Evolutionary conservation across 83 land plant genomes (phyloP).

Genomic region (Diphasiastrum complanatum): DNA sequence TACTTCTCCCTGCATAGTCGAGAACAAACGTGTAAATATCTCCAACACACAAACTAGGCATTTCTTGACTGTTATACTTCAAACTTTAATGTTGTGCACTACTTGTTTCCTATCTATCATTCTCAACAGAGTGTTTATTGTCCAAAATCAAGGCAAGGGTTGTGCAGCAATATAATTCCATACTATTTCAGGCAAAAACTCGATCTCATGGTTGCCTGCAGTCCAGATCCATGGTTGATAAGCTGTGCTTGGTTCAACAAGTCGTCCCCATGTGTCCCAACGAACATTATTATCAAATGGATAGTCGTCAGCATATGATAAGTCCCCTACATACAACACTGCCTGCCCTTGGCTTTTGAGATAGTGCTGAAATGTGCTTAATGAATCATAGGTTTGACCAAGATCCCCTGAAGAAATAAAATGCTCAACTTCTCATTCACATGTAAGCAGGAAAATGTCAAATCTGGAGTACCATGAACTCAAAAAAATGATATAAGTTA

Average conservation of each 20-base stretch:
- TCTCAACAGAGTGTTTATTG: background rate
- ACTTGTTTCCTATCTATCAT: background rate
- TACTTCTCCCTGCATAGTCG: conserved; percentile 46
- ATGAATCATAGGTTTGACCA: conserved; percentile 73
- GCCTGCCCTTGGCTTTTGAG: conserved; percentile 45
- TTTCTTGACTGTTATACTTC: background rate
- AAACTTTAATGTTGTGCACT: background rate
- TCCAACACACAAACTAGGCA: background rate
- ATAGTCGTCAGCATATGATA: conserved; percentile 79
- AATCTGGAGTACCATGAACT: background rate
- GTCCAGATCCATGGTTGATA: conserved; percentile 91
- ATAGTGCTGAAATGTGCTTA: conserved; percentile 65
- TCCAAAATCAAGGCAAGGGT: background rate
- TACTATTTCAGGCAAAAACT: conserved; percentile 58
- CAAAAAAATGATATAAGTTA: background rate
- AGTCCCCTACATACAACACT: conserved; percentile 74
- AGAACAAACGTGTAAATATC: conserved; percentile 1
- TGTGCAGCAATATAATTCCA: conserved; percentile 6
- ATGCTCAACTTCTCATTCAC: background rate
- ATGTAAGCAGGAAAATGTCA: background rate
- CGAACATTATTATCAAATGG: conserved; percentile 46
- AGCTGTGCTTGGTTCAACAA: conserved; percentile 52
- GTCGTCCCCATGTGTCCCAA: conserved; percentile 83
- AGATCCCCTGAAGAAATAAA: conserved; percentile 53
- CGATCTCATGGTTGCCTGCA: conserved; percentile 83